These are phyloP conservation scores for Pichia sp. DNA, from an alignment of 1,139 yeast species.

Conservation along the genomic window DNA sequence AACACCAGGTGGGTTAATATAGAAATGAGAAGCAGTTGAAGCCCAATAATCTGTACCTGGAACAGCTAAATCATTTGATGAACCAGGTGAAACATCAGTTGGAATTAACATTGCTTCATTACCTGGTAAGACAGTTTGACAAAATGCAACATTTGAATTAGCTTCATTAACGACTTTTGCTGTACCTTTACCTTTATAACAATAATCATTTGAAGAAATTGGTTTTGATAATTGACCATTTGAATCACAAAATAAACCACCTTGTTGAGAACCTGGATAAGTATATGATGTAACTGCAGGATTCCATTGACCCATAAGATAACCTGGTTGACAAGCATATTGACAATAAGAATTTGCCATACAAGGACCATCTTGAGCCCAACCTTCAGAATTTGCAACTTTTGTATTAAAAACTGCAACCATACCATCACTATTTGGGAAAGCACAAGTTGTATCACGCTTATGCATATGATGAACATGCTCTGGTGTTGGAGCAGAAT, in stretches of 20 bases:
- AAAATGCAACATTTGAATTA: slow-evolving; percentile 60
- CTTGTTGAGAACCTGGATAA: slow-evolving; percentile 69
- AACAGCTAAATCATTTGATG: slow-evolving; percentile 57
- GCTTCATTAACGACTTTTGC: slow-evolving; percentile 54
- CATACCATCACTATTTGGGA: slow-evolving; percentile 61
- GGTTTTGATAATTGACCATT: slow-evolving; percentile 67
- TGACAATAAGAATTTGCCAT: slow-evolving; percentile 75
- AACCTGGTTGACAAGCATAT: slow-evolving; percentile 83
- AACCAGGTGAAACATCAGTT: slow-evolving; percentile 49
- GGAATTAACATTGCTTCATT: slow-evolving; percentile 93
- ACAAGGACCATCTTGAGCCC: slow-evolving; percentile 83
- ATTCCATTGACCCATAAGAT: slow-evolving; percentile 77
- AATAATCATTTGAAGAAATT: slow-evolving; percentile 51
- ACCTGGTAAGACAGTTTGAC: slow-evolving; percentile 92
- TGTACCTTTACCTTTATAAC: slow-evolving; percentile 73
- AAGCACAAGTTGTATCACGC: slow-evolving; percentile 46
- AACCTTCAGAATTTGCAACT: slow-evolving; percentile 59
- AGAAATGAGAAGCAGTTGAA: slow-evolving; percentile 77
- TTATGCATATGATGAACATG: slow-evolving; percentile 27
- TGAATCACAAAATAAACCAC: slow-evolving; percentile 71
- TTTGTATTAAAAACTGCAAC: slow-evolving; percentile 52
- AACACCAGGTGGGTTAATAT: slow-evolving; percentile 82
- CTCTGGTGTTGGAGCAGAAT: slow-evolving; percentile 17
- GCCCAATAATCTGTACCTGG: slow-evolving; percentile 65
- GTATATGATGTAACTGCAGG: slow-evolving; percentile 50